phyloP scores from a whole-genome alignment of 2,329 filamentous ascomycete species.

The Dactylonectria estremocensis region DNA sequence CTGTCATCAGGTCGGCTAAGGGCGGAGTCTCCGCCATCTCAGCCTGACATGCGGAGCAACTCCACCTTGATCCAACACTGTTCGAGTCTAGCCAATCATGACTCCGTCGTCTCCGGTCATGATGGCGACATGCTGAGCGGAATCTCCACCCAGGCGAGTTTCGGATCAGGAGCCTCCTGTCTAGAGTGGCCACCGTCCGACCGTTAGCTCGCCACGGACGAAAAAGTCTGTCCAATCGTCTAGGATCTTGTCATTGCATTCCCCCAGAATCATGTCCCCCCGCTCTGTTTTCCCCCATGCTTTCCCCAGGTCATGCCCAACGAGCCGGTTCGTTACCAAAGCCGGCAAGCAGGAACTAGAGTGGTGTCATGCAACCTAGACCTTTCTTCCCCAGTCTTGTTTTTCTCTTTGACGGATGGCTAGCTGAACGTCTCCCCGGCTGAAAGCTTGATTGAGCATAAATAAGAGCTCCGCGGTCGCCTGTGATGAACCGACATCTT shows the following conservation, averaged over 20 bases:
- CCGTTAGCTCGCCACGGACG: not conserved
- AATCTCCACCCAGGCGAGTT: conserved; percentile 14
- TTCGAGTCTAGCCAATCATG: not conserved
- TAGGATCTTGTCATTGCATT: conserved; percentile 6
- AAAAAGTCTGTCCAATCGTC: conserved; percentile 18
- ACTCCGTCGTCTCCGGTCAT: not conserved
- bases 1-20: not conserved
- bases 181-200: not conserved
- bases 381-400: not conserved
- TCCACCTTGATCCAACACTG: not conserved
- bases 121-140: conserved; percentile 1
- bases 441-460: conserved; percentile 1
- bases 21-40: conserved; percentile 6
- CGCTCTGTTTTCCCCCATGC: conserved; percentile 2
- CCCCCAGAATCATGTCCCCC: conserved; percentile 18
- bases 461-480: conserved; percentile 19
- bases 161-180: conserved; percentile 29
- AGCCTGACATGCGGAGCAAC: not conserved
- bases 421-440: not conserved
- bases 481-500: not conserved
- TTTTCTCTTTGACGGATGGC: not conserved
- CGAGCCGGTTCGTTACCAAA: conserved; percentile 3
- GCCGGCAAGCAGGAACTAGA: not conserved
- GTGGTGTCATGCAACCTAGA: conserved; percentile 15
- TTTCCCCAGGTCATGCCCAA: conserved; percentile 23